A percentile compares a stretch with the other conserved stretches of the same genome.
phyloP scores from a whole-genome alignment of 2,329 filamentous ascomycete species.

The Rugonectria rugulosa region DNA sequence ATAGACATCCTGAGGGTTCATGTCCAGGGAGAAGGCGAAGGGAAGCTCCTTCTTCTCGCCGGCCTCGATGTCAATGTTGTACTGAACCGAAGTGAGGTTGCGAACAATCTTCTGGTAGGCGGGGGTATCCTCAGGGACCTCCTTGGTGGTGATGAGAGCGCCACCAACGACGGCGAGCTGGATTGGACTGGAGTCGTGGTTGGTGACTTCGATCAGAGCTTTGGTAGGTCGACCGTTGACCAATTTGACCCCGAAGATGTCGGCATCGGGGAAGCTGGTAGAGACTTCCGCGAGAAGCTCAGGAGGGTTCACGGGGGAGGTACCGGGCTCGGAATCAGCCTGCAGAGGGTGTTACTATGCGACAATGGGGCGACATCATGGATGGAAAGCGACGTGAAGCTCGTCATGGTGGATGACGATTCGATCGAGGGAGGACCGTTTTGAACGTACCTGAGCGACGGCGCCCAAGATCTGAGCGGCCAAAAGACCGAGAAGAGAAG shows the following conservation, averaged over 20 bases:
- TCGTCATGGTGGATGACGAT: neutral
- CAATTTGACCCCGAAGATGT: slow-evolving; percentile 94
- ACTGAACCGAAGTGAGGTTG: slow-evolving; percentile 83
- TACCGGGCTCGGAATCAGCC: slow-evolving; percentile 32
- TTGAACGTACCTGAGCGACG: slow-evolving; percentile 69
- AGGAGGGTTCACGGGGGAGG: slow-evolving; percentile 32
- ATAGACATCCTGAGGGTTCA: slow-evolving; percentile 89
- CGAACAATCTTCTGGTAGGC: slow-evolving; percentile 69
- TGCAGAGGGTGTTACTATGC: neutral
- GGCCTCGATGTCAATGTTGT: slow-evolving; percentile 75
- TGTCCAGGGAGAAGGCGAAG: slow-evolving; percentile 87
- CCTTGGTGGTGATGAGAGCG: slow-evolving; percentile 67
- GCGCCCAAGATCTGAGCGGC: slow-evolving; percentile 73
- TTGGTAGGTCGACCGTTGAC: slow-evolving; percentile 90
- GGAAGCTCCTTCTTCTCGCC: slow-evolving; percentile 79
- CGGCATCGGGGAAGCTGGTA: slow-evolving; percentile 71
- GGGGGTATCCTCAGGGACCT: slow-evolving; percentile 54
- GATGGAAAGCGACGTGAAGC: neutral
- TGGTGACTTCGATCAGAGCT: slow-evolving; percentile 82
- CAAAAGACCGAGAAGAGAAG: slow-evolving; percentile 75
- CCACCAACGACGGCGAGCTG: slow-evolving; percentile 80
- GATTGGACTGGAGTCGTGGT: slow-evolving; percentile 81
- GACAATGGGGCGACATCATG: slow-evolving; percentile 10
- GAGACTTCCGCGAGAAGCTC: slow-evolving; percentile 68
- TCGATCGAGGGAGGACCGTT: slow-evolving; percentile 1